Percentiles rank a stretch among this genome's conserved stretches.
Conservation (phyloP, 2,329 filamentous ascomycete species). For the Aaosphaeria arxii region DNA sequence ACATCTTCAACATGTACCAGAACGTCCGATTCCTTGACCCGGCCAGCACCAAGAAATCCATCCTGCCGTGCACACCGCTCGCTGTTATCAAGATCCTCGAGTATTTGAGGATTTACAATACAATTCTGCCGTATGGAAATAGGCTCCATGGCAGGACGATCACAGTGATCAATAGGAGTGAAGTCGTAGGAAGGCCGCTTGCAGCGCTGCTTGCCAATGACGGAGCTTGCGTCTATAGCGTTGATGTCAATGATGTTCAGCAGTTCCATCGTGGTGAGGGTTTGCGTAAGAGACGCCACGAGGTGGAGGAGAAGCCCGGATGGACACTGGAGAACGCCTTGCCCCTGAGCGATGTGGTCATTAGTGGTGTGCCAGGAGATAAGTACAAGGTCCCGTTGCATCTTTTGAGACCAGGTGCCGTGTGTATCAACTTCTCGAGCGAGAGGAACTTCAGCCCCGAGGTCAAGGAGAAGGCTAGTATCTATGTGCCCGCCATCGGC, state of each 20-base stretch:
- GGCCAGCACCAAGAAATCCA: conserved; percentile 76
- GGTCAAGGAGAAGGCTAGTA: conserved; percentile 92
- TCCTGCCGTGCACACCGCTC: conserved; percentile 91
- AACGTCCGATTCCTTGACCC: conserved; percentile 94
- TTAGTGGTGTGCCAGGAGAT: conserved; percentile 85
- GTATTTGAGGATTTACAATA: conserved; percentile 94
- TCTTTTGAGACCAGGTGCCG: conserved; percentile 80
- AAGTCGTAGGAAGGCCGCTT: conserved; percentile 90
- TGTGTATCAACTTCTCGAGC: conserved; percentile 99
- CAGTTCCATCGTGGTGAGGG: conserved; percentile 88
- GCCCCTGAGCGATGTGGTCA: conserved; percentile 88
- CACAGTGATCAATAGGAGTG: conserved; percentile 92
- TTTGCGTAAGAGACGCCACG: conserved; percentile 79
- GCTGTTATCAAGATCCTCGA: conserved; percentile 97
- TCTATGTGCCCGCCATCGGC: conserved; percentile 94
- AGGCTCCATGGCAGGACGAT: conserved; percentile 90
- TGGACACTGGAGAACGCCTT: conserved; percentile 79
- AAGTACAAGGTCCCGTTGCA: conserved; percentile 85
- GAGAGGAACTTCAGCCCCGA: conserved; percentile 89
- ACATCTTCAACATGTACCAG: conserved; percentile 99
- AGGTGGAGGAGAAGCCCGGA: conserved; percentile 78
- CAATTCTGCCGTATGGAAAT: conserved; percentile 88
- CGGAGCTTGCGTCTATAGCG: conserved; percentile 90
- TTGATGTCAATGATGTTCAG: conserved; percentile 89
- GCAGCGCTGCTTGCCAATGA: conserved; percentile 94